Conservation (phyloP, 2,329 filamentous ascomycete species). For the Penicillium oxalicum region DNA sequence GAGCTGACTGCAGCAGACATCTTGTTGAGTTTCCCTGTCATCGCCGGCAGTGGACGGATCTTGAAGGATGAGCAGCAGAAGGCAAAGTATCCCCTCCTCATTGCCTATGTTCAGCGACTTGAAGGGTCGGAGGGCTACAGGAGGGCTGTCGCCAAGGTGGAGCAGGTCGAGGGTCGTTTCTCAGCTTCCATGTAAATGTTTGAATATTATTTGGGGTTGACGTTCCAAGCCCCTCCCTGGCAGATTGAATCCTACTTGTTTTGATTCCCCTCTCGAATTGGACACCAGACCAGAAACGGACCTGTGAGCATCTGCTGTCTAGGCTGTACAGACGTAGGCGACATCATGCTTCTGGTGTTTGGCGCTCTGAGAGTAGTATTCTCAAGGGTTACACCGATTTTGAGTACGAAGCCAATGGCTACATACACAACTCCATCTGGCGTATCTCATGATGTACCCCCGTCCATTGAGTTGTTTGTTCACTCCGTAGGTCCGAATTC, state of each 20-base stretch:
- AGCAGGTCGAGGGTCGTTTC: slow-evolving; percentile 36
- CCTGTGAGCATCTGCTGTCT: too few species aligned
- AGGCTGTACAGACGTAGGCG: too few species aligned
- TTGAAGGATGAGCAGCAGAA: slow-evolving; percentile 29
- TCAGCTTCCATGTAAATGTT: slow-evolving; percentile 23
- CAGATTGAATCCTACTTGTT: background rate
- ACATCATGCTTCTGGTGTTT: too few species aligned
- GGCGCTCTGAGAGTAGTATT: too few species aligned
- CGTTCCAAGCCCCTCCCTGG: background rate
- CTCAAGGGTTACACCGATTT: too few species aligned
- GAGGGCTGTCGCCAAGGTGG: slow-evolving; percentile 37
- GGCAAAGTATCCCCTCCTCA: slow-evolving; percentile 35
- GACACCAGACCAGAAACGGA: too few species aligned
- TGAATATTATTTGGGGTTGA: background rate
- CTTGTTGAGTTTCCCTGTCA: slow-evolving; percentile 43
- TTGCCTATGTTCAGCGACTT: slow-evolving; percentile 32
- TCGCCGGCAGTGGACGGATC: slow-evolving; percentile 32
- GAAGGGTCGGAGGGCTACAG: slow-evolving; percentile 36
- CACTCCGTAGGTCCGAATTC: too few species aligned
- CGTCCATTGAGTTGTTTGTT: too few species aligned
- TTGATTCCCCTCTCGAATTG: too few species aligned
- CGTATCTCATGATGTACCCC: too few species aligned
- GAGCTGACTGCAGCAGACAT: slow-evolving; percentile 44
- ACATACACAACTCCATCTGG: too few species aligned
- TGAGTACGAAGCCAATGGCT: too few species aligned